Evolutionary conservation across 2,329 filamentous ascomycete genomes (phyloP), one percentile per base, ranked within the genome.

Genomic region (Xylariales sp.): DNA sequence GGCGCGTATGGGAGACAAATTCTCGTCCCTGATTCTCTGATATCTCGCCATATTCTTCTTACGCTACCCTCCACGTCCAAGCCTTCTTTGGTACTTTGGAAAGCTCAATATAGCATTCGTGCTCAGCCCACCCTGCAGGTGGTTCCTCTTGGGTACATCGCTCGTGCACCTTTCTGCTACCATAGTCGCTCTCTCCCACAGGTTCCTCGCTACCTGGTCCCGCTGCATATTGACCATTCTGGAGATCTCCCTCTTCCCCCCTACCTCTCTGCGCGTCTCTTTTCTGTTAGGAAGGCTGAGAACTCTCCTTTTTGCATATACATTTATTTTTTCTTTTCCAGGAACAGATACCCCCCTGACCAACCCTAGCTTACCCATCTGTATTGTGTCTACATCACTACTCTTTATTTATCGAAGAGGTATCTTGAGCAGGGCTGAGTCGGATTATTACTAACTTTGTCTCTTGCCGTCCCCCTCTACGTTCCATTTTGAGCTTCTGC

Each of bases 91-190:
- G 25, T 17, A 47, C 52, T 46, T 51, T 45, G 48, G 47, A 45
- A 37, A 52, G 59, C 60, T 63, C 51, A 62, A 63, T 63, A 62
- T 63, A 63, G 61, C 59, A 63, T 60, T 61, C 60, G 51, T 54
- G 56, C 55, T 54, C 53, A 57, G 53, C 53, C 53, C 50, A 44
- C 52, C 45, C 54, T 21, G 19, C 20, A 21, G 45, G 49, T 55
- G 53, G 49, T 57, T 45, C 49, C 47, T 52, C 48, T 53, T n/a
- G n/a, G 55, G 56, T 56, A 56, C 55, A 37, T 59, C 45, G 51
- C 54, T 53, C 60, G 55, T 54, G n/a, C n/a, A n/a, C n/a, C n/a
- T 56, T 62, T 61, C 52, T 52, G 55, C 55, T 54, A 58, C 55
- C 38, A 49, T 58, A 56, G 50, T 54, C 55, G 40, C 48, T 55